phyloP scores from a whole-genome alignment of 176 grass and related monocot species.

The Secale cereale region DNA sequence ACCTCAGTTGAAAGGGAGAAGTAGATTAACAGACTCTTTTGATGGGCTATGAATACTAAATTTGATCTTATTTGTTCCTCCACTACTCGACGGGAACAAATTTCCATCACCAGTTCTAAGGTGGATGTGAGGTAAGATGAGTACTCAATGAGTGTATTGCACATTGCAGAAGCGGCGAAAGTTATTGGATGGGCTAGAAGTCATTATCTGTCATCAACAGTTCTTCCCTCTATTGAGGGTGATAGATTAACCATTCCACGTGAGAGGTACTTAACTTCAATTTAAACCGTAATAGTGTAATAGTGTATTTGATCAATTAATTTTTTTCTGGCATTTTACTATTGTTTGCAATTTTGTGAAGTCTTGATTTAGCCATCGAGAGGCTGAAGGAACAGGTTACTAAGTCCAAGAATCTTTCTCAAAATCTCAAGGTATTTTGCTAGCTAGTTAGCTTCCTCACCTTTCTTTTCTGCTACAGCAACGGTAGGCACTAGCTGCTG shows the following conservation, averaged over 20 bases:
- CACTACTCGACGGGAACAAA: neutral
- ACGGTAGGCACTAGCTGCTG: neutral
- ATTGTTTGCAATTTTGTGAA: slow-evolving; percentile 41
- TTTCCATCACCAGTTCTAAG: slow-evolving; percentile 13
- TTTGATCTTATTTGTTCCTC: neutral
- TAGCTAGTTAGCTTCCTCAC: slow-evolving; percentile 8
- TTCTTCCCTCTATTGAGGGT: slow-evolving; percentile 53
- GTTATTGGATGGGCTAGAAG: slow-evolving; percentile 85
- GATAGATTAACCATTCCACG: slow-evolving; percentile 74
- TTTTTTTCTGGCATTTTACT: slow-evolving; percentile 7
- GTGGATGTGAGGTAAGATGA: neutral
- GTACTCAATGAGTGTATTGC: slow-evolving; percentile 25
- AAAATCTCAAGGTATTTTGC: slow-evolving; percentile 70
- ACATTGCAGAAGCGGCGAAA: slow-evolving; percentile 74
- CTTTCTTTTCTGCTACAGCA: slow-evolving; percentile 2
- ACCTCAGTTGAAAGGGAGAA: neutral
- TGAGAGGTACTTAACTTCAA: slow-evolving; percentile 60
- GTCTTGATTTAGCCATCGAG: slow-evolving; percentile 77
- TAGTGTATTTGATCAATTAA: slow-evolving; percentile 28
- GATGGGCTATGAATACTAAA: neutral
- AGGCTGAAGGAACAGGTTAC: slow-evolving; percentile 67
- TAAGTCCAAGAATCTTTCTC: slow-evolving; percentile 72
- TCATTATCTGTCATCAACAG: slow-evolving; percentile 77
- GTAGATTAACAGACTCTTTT: neutral
- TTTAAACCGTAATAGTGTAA: neutral